These are phyloP conservation scores for Pythium insidiosum DNA, from an alignment of 352 stramenopile species.

Conservation along the genomic window DNA sequence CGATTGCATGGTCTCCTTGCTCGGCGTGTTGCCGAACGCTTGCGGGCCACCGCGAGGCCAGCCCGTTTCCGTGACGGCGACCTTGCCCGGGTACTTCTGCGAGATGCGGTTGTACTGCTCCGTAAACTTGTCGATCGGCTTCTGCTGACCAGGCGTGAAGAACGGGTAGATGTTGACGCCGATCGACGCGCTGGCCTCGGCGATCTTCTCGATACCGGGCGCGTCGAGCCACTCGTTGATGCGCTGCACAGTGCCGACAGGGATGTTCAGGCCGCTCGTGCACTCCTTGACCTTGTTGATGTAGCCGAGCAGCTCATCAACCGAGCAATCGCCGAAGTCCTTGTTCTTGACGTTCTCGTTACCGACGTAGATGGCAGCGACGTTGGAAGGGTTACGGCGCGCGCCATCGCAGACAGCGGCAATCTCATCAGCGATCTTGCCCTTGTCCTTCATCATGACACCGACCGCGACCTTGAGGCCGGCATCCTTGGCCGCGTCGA, in stretches of 20 bases:
- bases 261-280: conserved; percentile 13
- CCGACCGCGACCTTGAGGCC: conserved; percentile 21
- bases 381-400: conserved; percentile 15
- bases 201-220: conserved; percentile 20
- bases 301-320: conserved; percentile 15
- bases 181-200: conserved; percentile 17
- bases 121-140: conserved; percentile 39
- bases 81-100: conserved; percentile 27
- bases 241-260: conserved; percentile 41
- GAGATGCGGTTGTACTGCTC: conserved; percentile 35
- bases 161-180: conserved; percentile 75
- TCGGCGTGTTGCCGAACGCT: conserved; percentile 23
- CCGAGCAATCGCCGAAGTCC: conserved; percentile 15
- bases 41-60: conserved; percentile 28
- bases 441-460: conserved; percentile 19
- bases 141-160: conserved; percentile 31
- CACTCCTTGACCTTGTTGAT: conserved; percentile 25
- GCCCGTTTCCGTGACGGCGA: conserved; percentile 45
- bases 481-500: conserved; percentile 18
- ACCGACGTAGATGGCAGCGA: conserved; percentile 26
- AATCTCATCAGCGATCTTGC: conserved; percentile 23
- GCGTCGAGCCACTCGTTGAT: conserved; percentile 56
- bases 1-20: conserved; percentile 27
- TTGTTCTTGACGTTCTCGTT: conserved; percentile 33
- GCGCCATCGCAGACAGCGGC: conserved; percentile 17